Conservation (phyloP, 768 basidiomycete genomes). For the Melanogaster broomeanus region DNA sequence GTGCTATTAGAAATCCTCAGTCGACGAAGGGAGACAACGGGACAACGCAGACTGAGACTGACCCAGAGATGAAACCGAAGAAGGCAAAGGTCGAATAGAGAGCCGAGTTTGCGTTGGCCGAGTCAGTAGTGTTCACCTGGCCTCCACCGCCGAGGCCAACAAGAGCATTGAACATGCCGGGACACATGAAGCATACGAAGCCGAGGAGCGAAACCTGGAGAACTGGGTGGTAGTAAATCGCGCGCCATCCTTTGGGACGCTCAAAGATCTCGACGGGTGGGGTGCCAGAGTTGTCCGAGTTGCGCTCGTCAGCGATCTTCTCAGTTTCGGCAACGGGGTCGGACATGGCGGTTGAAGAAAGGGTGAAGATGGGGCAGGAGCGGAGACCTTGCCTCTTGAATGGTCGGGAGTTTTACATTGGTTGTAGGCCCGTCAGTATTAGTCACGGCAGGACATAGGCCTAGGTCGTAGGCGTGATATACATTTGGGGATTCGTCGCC, state of each 20-base stretch:
- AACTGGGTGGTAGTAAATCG: constrained; percentile 55
- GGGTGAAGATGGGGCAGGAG: background rate
- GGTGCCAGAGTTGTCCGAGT: constrained; percentile 21
- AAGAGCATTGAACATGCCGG: constrained; percentile 78
- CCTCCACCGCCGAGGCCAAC: constrained; percentile 83
- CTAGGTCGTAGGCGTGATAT: no score
- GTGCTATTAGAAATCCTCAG: constrained; percentile 43
- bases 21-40: background rate
- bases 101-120: constrained; percentile 68
- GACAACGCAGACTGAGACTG: constrained; percentile 13
- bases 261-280: constrained; percentile 35
- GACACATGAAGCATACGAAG: constrained; percentile 59
- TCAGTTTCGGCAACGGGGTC: constrained; percentile 13
- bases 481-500: no score
- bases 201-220: constrained; percentile 55
- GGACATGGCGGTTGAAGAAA: constrained; percentile 16
- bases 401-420: no score
- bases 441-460: no score
- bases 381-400: constrained; percentile 2
- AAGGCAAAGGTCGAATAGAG: constrained; percentile 66
- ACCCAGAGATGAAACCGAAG: constrained; percentile 73
- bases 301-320: constrained; percentile 17
- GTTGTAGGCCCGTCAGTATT: no score
- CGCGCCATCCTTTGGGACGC: constrained; percentile 52
- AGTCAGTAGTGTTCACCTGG: constrained; percentile 61